Evolutionary conservation across 2,329 filamentous ascomycete species (phyloP).

Genomic region (Zasmidium angulare): DNA sequence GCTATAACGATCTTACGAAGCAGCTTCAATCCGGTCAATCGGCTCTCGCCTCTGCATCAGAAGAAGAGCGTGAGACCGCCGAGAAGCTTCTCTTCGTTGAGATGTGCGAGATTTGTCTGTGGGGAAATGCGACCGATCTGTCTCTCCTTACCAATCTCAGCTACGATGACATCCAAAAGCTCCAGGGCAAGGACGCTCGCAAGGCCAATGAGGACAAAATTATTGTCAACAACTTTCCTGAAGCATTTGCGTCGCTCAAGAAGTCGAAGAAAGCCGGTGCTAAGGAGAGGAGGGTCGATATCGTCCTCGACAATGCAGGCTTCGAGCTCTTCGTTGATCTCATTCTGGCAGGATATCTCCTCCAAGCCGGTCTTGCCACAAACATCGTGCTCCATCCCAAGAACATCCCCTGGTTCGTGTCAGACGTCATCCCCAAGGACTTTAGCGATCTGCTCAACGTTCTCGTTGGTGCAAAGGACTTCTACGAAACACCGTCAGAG

Average conservation of each 20-base stretch:
- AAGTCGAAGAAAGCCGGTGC: slow-evolving; percentile 63
- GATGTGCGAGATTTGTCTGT: slow-evolving; percentile 95
- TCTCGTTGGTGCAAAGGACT: slow-evolving; percentile 71
- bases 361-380: slow-evolving; percentile 81
- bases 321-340: slow-evolving; percentile 97
- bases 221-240: slow-evolving; percentile 76
- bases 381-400: slow-evolving; percentile 89
- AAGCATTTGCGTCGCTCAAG: slow-evolving; percentile 68
- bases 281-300: slow-evolving; percentile 76
- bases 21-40: slow-evolving; percentile 60
- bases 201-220: slow-evolving; percentile 91
- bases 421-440: slow-evolving; percentile 84
- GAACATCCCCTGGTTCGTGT: slow-evolving; percentile 96
- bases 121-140: slow-evolving; percentile 95
- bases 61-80: slow-evolving; percentile 60
- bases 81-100: slow-evolving; percentile 81
- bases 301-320: slow-evolving; percentile 94
- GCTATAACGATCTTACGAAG: slow-evolving; percentile 71
- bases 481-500: slow-evolving; percentile 74
- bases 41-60: slow-evolving; percentile 43
- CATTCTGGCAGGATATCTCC: slow-evolving; percentile 83
- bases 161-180: slow-evolving; percentile 94
- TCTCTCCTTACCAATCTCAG: slow-evolving; percentile 85
- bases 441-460: slow-evolving; percentile 79
- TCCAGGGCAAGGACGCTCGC: slow-evolving; percentile 84